Conservation (phyloP, 2,329 filamentous ascomycete species). For the Magnaporthiopsis rhizophila region DNA sequence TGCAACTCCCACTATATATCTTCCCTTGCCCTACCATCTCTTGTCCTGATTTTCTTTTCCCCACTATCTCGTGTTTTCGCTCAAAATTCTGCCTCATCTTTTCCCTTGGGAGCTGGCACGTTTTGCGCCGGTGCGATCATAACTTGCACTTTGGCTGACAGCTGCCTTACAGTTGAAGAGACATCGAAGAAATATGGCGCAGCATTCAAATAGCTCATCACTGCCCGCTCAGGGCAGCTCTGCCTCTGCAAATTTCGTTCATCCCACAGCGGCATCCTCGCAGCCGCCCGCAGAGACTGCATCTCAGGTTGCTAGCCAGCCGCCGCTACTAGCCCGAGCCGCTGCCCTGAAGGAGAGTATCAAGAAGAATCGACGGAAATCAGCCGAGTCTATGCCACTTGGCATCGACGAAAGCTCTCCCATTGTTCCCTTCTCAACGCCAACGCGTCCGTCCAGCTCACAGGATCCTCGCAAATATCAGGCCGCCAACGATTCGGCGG, state of each 20-base stretch:
- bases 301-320: not conserved
- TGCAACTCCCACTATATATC: no score
- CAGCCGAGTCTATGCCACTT: not conserved
- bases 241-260: not conserved
- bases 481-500: not conserved
- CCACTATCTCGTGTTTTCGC: no score
- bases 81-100: no score
- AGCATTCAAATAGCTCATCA: not conserved
- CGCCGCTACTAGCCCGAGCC: conserved; percentile 3
- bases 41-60: no score
- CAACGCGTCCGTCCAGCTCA: not conserved
- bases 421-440: not conserved
- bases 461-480: not conserved
- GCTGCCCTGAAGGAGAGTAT: conserved; percentile 9
- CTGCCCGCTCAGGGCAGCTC: not conserved
- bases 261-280: not conserved
- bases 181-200: not conserved
- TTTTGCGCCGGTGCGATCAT: no score
- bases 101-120: no score
- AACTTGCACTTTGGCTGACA: not conserved
- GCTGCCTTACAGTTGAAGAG: not conserved
- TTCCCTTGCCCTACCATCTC: no score
- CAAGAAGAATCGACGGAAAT: conserved; percentile 2
- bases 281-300: no score
- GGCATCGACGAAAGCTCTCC: not conserved